Evolutionary conservation across 1,139 yeast species (phyloP).

Genomic region (Magnusiomyces sp.): DNA sequence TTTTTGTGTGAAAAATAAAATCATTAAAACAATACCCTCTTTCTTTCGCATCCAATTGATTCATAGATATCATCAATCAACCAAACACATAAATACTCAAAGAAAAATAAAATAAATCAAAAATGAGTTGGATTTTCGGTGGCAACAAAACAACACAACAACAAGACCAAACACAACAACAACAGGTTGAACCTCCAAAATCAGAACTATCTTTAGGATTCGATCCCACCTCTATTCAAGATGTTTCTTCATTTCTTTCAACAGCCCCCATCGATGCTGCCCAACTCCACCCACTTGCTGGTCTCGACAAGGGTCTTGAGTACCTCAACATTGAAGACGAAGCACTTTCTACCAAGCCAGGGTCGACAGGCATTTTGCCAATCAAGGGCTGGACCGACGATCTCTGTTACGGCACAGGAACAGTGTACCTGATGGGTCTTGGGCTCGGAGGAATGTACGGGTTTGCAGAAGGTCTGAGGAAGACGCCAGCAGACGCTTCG

Average conservation of each 20-base stretch:
- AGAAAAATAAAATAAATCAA: background rate
- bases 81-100: no score
- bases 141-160: background rate
- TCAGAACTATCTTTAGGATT: conserved; percentile 32
- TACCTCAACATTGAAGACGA: conserved; percentile 86
- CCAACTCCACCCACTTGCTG: conserved; percentile 87
- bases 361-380: conserved; percentile 84
- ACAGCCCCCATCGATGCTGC: conserved; percentile 65
- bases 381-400: conserved; percentile 97
- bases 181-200: background rate
- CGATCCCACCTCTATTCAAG: conserved; percentile 62
- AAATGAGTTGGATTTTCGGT: conserved; percentile 3
- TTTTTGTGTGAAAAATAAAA: no score
- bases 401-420: conserved; percentile 95
- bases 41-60: no score
- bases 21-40: no score
- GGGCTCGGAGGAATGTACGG: conserved; percentile 88
- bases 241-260: conserved; percentile 56
- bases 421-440: conserved; percentile 74
- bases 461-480: conserved; percentile 70
- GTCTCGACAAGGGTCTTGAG: conserved; percentile 76
- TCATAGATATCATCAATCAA: no score
- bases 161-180: background rate
- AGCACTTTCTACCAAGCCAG: conserved; percentile 63
- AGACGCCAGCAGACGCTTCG: conserved; percentile 66